Conservation (phyloP, 2,329 filamentous ascomycete genomes). For the Claviceps lovelessii region DNA sequence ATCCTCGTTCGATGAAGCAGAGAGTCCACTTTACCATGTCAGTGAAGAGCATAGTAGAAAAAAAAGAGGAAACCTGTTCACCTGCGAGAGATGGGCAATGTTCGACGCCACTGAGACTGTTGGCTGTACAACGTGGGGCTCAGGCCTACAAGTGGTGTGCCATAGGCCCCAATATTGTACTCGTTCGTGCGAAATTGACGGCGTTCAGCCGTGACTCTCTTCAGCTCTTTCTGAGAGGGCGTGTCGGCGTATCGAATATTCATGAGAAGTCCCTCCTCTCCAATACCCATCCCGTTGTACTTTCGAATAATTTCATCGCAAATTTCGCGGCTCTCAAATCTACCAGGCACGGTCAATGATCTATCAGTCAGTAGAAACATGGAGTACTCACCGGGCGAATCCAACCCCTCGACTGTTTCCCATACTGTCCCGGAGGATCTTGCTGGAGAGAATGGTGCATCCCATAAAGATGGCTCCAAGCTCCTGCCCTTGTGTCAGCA, state of each 20-base stretch:
- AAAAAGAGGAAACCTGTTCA: conserved; percentile 9
- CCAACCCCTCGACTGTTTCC: conserved; percentile 93
- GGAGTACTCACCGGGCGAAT: conserved; percentile 65
- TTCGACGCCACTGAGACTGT: conserved; percentile 24
- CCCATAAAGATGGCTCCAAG: conserved; percentile 65
- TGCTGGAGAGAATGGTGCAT: conserved; percentile 78
- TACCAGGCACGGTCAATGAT: conserved; percentile 21
- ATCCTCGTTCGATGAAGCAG: conserved; percentile 17
- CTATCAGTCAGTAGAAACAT: neutral
- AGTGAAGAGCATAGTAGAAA: neutral
- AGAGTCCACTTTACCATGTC: conserved; percentile 11
- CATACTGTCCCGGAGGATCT: conserved; percentile 82
- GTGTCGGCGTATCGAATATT: conserved; percentile 97
- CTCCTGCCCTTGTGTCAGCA: conserved; percentile 34
- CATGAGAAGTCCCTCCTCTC: conserved; percentile 67
- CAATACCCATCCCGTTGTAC: conserved; percentile 67
- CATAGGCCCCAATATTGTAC: conserved; percentile 66
- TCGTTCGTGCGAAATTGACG: conserved; percentile 93
- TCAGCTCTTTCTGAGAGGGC: conserved; percentile 88
- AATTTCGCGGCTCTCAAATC: conserved; percentile 77
- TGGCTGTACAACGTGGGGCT: conserved; percentile 24
- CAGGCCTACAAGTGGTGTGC: conserved; percentile 45
- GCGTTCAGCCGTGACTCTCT: conserved; percentile 87
- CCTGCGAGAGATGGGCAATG: conserved; percentile 17
- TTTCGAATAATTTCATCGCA: conserved; percentile 80